These are phyloP conservation scores for Kalmusia sp. DNA, from an alignment of 2,329 filamentous ascomycete genomes.

Conservation along the genomic window DNA sequence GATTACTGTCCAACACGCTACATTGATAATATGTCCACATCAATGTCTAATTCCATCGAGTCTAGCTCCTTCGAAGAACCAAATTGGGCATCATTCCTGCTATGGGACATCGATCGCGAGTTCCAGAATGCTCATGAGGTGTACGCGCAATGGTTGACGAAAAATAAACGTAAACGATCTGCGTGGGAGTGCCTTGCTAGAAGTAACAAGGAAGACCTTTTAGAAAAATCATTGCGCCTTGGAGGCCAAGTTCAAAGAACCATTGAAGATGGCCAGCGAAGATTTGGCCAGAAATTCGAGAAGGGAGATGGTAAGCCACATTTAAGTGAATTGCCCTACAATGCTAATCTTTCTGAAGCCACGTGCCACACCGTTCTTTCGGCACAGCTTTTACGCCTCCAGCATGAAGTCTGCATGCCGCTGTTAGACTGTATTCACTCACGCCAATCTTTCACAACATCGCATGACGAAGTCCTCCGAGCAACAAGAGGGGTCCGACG, in stretches of 20 bases:
- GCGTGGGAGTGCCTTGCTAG: conserved; percentile 34
- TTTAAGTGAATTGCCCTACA: neutral
- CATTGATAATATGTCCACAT: no score
- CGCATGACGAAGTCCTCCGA: conserved; percentile 37
- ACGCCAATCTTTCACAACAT: conserved; percentile 23
- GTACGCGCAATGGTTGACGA: conserved; percentile 39
- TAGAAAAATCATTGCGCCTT: conserved; percentile 34
- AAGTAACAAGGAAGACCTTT: conserved; percentile 32
- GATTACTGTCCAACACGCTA: no score
- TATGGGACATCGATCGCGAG: conserved; percentile 47
- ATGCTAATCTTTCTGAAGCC: conserved; percentile 30
- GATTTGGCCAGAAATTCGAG: conserved; percentile 39
- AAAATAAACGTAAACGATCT: conserved; percentile 26
- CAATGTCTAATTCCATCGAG: no score
- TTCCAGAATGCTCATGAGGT: conserved; percentile 42
- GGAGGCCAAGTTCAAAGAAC: conserved; percentile 34
- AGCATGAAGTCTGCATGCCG: conserved; percentile 41
- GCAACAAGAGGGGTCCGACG: conserved; percentile 41
- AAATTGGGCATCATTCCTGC: conserved; percentile 36
- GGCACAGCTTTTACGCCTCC: conserved; percentile 39
- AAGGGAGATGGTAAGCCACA: conserved; percentile 36
- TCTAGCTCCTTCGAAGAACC: conserved; percentile 32
- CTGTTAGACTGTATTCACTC: conserved; percentile 37
- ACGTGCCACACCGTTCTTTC: conserved; percentile 39
- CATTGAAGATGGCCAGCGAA: conserved; percentile 35